Base-by-base conservation (phyloP, 768 basidiomycete genomes). In the Xerocomellus chrysenteron region DNA sequence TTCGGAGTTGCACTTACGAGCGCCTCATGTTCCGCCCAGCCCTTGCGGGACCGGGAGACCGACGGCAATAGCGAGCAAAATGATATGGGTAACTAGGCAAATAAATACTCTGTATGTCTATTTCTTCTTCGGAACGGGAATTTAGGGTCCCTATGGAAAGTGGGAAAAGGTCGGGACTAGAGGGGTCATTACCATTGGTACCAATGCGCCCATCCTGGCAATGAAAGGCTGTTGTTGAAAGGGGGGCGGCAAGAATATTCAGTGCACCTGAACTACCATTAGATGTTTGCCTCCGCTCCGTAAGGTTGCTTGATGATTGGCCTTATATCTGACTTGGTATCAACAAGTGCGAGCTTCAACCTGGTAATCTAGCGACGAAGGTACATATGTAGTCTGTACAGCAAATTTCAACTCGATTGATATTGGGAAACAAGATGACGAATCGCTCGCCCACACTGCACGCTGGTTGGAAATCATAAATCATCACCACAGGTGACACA, bases 161-260 rank as follows among this genome's bases (percentile, higher is more conserved):
- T 48, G 56, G 54, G 46, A 57, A 16, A 55, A 48, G 17, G 56
- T 56, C 1, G 53, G 42, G 19, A 57, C 56, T 4, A 48, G 30
- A 47, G 32, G 26, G 21, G 41, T 57, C 11, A 35, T 55, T 11
- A 49, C 47, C 19, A 55, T 57, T 24, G 3, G 40, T n/a, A 55
- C 52, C 21, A 57, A 57, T 26, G 26, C 5, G 26, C 26, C 26
- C 26, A 26, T 26, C 28, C 28, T 1, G 28, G 28, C 9, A 30
- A 6, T 30, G 28, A 6, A 30, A 26, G 26, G 26, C 26, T 26
- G 28, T 32, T 32, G 30, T 32, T 32, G 30, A 32, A 32, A 32
- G 30, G 30, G 30, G 30, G 28, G 10, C 10, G 30, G 9, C 30
- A 32, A 32, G 30, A 32, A 32, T 5, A 32, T 32, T 32, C 30